phyloP scores from a whole-genome alignment of 75 land plant genomes.

The Adiantum capillusveneris region DNA sequence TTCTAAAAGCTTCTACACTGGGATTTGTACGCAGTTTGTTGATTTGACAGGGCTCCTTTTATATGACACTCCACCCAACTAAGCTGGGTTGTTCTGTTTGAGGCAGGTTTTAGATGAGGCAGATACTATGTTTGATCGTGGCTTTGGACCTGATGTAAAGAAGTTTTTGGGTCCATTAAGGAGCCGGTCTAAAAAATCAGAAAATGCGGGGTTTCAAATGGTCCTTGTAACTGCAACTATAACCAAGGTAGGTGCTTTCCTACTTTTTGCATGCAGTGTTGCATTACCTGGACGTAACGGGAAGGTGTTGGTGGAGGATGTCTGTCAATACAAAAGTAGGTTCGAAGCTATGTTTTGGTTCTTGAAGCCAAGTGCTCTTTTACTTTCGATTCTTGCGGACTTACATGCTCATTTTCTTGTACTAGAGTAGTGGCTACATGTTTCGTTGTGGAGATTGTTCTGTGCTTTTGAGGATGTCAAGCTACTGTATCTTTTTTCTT shows the following conservation, averaged over 20 bases:
- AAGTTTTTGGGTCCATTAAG: conserved; percentile 85
- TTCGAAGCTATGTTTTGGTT: too few relatives aligned
- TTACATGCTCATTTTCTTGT: too few relatives aligned
- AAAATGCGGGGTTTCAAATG: conserved; percentile 71
- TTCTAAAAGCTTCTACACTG: too few relatives aligned
- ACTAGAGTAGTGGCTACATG: too few relatives aligned
- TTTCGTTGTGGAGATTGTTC: too few relatives aligned
- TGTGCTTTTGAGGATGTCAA: too few relatives aligned
- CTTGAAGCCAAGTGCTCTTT: too few relatives aligned
- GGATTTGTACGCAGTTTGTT: too few relatives aligned
- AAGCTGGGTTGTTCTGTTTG: neutral
- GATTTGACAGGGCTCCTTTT: too few relatives aligned
- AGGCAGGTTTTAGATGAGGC: conserved; percentile 79
- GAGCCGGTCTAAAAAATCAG: conserved; percentile 64
- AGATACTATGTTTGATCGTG: conserved; percentile 75
- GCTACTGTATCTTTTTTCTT: too few relatives aligned
- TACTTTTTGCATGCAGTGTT: neutral
- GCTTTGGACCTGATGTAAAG: conserved; percentile 91
- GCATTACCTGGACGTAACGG: neutral
- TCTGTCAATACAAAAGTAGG: neutral
- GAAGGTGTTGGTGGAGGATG: neutral
- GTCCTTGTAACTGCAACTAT: conserved; percentile 92
- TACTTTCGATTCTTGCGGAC: too few relatives aligned
- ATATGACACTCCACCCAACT: too few relatives aligned
- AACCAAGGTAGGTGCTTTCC: conserved; percentile 45